Base-by-base conservation (phyloP, 805 yeast genomes). In the Middelhovenomyces tepae region DNA sequence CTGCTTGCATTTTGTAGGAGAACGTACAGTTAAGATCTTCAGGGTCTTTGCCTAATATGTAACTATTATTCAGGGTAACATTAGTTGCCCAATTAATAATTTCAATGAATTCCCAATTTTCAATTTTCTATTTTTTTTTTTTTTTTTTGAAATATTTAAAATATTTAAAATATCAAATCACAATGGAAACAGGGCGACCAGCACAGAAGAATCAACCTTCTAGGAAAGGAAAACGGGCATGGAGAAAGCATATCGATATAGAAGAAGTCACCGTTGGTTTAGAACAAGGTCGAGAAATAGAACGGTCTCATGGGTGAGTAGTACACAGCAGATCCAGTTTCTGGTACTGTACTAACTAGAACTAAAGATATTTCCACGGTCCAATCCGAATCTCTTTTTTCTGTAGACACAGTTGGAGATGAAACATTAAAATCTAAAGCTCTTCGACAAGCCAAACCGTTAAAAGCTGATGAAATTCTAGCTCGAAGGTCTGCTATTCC, bases 201-300 rank as follows among this genome's bases (percentile, higher is more conserved):
- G 54, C 72, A 15, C 75, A 70, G 45, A 68, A 65, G 45, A 62
- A 62, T 27, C 95, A 87, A 59, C 51, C 80, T 4, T 85, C 95
- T 5, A 71, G 97, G 51, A 91, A 91, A 64, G 94, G 95, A 27
- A 89, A 83, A 68, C 78, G 71, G 54, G 76, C 94, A 4, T 84
- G 96, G 93, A 74, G 94, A 54, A 85, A 85, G 59, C 84, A 91
- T 57, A 81, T 91, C 38, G 94, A 91, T 55, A 62, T 91, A 13
- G 75, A 73, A 16, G 95, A 85, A 43, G 64, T 91, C 31, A 85
- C 81, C 50, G 56, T 60, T 20, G 80, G 79, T 8, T 60, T 89
- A 24, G 89, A 78, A 45, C 75, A 71, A 27, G 66, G 67, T 32
- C 66, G 85, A 37, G 93, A 84, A 32, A 73, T 75, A 37, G 64